These are phyloP conservation scores for Mesembryanthemum crystallinum DNA, from an alignment of 148 eudicot species.

Conservation along the genomic window DNA sequence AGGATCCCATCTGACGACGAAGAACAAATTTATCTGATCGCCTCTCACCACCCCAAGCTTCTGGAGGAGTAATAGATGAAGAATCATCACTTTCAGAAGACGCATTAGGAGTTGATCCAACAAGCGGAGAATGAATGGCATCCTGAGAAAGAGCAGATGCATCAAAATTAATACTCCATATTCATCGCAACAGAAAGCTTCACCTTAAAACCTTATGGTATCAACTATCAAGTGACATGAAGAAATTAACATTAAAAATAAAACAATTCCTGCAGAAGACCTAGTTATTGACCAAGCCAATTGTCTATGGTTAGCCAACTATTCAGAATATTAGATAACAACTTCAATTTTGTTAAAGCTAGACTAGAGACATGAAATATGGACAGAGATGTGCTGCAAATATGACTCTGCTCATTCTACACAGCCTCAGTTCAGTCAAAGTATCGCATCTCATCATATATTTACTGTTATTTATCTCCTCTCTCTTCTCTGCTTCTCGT, in stretches of 20 bases:
- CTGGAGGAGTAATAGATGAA: slow-evolving; percentile 85
- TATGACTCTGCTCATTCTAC: not conserved
- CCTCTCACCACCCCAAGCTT: slow-evolving; percentile 92
- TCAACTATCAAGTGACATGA: not conserved
- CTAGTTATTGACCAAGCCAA: not conserved
- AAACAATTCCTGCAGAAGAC: not conserved
- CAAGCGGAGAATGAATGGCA: slow-evolving; percentile 44
- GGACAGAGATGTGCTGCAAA: not conserved
- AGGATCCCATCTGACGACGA: slow-evolving; percentile 44
- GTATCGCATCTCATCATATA: not conserved
- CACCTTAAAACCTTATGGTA: not conserved
- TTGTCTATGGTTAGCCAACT: not conserved
- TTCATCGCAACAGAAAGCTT: not conserved
- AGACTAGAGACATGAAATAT: not conserved
- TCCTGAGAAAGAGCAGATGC: slow-evolving; percentile 46
- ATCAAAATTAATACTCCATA: not conserved
- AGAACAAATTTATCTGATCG: slow-evolving; percentile 54
- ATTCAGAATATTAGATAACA: too few species aligned
- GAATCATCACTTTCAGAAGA: slow-evolving; percentile 53
- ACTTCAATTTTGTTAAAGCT: not conserved
- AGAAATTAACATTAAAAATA: too few species aligned
- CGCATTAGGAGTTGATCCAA: slow-evolving; percentile 43
- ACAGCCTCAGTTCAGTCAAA: not conserved
- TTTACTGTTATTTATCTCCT: not conserved
- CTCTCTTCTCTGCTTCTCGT: not conserved